phyloP scores from a whole-genome alignment of 257 asterid species.

The Solanum sparsipilum region DNA sequence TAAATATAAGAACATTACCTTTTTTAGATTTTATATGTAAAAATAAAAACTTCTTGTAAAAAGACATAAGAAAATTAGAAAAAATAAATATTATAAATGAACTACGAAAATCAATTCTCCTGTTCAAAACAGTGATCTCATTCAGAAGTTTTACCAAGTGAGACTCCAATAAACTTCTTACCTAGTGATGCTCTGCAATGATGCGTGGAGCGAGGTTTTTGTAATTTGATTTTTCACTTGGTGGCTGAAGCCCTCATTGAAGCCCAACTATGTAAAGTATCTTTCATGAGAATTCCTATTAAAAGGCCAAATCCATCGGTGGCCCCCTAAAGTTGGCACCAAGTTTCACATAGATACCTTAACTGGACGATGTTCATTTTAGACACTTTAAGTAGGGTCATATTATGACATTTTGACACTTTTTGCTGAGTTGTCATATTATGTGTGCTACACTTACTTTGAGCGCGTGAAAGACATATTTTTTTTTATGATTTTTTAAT shows the following conservation, averaged over 20 bases:
- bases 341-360: background rate
- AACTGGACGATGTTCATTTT: background rate
- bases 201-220: background rate
- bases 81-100: too few species aligned
- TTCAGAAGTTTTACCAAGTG: background rate
- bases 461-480: background rate
- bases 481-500: too few species aligned
- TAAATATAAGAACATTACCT: too few species aligned
- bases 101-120: background rate
- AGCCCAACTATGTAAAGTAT: background rate
- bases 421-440: background rate
- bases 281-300: background rate
- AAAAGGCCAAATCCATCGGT: background rate
- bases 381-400: background rate
- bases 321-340: background rate
- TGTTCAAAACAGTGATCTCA: background rate
- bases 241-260: background rate
- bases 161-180: background rate
- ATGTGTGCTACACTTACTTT: background rate
- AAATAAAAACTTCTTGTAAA: background rate
- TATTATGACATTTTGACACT: background rate
- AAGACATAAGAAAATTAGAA: background rate
- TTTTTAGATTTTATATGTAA: too few species aligned
- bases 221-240: background rate
- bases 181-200: background rate